Conservation (phyloP, 1,284 basidiomycete species). For the Macrocystidia cucumis region DNA sequence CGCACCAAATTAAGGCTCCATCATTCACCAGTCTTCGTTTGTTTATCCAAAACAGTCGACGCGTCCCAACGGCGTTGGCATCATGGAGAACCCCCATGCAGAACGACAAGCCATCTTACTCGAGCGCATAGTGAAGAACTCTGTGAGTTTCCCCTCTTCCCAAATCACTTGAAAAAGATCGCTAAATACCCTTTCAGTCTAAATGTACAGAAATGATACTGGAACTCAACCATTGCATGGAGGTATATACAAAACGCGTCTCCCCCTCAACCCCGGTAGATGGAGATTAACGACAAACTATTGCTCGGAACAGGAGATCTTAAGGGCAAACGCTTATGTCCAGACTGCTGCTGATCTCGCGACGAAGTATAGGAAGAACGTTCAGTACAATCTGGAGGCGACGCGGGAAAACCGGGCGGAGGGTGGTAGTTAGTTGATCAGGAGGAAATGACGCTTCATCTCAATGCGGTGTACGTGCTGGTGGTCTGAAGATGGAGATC, state of each 20-base stretch:
- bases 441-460: conserved; percentile 5
- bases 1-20: too few species aligned
- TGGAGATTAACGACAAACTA: too few species aligned
- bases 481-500: too few species aligned
- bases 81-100: conserved; percentile 88
- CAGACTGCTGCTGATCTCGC: conserved; percentile 73
- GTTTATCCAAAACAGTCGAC: too few species aligned
- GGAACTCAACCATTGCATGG: conserved; percentile 76
- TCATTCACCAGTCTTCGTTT: too few species aligned
- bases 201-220: conserved; percentile 74
- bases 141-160: conserved; percentile 36
- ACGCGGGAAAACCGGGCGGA: conserved; percentile 30
- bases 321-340: conserved; percentile 62
- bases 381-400: conserved; percentile 78
- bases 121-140: conserved; percentile 86
- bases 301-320: conserved; percentile 59
- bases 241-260: conserved; percentile 50
- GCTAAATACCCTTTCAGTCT: conserved; percentile 33
- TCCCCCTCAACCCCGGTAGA: too few species aligned
- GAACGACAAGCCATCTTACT: conserved; percentile 85
- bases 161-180: neutral
- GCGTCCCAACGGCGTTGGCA: too few species aligned
- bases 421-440: conserved; percentile 1
- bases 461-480: too few species aligned
- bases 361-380: conserved; percentile 79